Conservation (phyloP, 2,329 filamentous ascomycete genomes). For the Monilinia polystroma region DNA sequence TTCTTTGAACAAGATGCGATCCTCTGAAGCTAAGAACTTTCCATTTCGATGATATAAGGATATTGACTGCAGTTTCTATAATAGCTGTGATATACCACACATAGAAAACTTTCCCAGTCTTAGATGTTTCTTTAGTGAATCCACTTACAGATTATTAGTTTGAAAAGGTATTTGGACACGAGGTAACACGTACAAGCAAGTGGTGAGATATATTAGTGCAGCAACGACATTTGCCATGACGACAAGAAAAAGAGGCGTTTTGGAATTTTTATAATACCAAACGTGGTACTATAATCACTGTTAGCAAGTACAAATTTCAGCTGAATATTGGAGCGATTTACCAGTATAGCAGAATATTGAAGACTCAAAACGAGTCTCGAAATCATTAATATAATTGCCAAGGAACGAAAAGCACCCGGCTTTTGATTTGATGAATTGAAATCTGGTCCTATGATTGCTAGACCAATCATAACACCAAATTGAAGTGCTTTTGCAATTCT, state of each 20-base stretch:
- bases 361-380: conserved; percentile 41
- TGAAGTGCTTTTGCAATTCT: conserved; percentile 53
- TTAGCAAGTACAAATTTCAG: background rate
- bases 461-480: conserved; percentile 51
- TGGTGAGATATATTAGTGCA: conserved; percentile 31
- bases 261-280: conserved; percentile 30
- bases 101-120: conserved; percentile 4
- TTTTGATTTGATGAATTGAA: conserved; percentile 15
- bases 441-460: conserved; percentile 15
- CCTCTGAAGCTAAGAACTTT: conserved; percentile 52
- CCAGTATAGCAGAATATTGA: conserved; percentile 40
- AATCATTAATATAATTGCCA: conserved; percentile 42
- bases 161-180: background rate
- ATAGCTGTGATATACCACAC: conserved; percentile 33
- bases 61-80: conserved; percentile 32
- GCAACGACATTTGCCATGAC: conserved; percentile 27
- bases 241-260: conserved; percentile 27
- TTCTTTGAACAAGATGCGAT: conserved; percentile 57
- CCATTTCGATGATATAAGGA: conserved; percentile 30
- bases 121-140: background rate
- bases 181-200: conserved; percentile 27
- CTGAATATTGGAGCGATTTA: background rate
- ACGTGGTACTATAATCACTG: conserved; percentile 27
- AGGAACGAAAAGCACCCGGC: conserved; percentile 5
- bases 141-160: background rate